Conservation (phyloP, 768 basidiomycete genomes). For the Amanita phalloides region DNA sequence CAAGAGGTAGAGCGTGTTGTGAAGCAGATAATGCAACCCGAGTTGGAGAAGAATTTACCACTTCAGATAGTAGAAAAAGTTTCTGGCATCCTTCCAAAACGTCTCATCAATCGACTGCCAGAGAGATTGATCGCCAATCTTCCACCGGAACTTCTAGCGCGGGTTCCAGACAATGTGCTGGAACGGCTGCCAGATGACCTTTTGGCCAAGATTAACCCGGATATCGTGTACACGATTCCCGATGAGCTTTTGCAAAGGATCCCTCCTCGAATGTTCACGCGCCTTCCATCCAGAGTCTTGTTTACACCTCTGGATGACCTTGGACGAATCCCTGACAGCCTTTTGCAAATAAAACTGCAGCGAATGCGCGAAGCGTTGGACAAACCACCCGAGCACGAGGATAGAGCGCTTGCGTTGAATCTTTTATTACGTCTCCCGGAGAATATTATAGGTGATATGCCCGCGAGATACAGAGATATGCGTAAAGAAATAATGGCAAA, state of each 20-base stretch:
- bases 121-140: background rate
- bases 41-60: background rate
- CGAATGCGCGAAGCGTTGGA: background rate
- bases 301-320: background rate
- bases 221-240: background rate
- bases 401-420: background rate
- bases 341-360: background rate
- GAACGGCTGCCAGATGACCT: background rate
- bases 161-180: background rate
- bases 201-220: background rate
- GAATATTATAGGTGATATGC: background rate
- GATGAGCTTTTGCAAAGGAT: background rate
- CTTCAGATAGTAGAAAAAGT: background rate
- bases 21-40: background rate
- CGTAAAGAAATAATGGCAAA: background rate
- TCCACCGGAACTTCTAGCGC: background rate
- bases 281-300: background rate
- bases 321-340: background rate
- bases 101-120: background rate
- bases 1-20: background rate
- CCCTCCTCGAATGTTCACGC: background rate
- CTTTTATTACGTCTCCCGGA: background rate
- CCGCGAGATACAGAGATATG: background rate
- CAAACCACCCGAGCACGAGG: background rate
- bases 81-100: background rate